Evolutionary conservation across 2,329 filamentous ascomycete genomes (phyloP).

Genomic region (Dothiorella sarmentorum): DNA sequence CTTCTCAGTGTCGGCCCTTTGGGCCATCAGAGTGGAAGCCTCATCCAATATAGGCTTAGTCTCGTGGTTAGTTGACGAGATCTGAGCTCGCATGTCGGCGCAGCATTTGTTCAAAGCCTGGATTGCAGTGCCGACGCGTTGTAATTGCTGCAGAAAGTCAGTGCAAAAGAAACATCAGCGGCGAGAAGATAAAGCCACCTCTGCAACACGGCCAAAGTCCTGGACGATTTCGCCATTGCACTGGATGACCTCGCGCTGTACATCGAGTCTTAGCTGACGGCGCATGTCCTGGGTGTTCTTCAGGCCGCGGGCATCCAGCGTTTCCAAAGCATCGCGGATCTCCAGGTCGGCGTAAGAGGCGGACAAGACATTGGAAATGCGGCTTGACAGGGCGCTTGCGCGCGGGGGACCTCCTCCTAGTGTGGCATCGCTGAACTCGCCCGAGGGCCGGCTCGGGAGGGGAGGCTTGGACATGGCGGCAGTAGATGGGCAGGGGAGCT

Average conservation of each 20-base stretch:
- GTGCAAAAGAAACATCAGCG: conserved; percentile 13
- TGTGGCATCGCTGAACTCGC: conserved; percentile 11
- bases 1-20: conserved; percentile 69
- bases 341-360: conserved; percentile 90
- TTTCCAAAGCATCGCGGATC: conserved; percentile 76
- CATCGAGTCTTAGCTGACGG: conserved; percentile 72
- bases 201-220: conserved; percentile 85
- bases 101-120: conserved; percentile 75
- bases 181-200: conserved; percentile 52
- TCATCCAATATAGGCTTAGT: conserved; percentile 74
- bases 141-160: conserved; percentile 66
- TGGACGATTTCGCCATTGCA: conserved; percentile 85
- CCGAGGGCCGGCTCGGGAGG: conserved; percentile 7
- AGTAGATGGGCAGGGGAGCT: not conserved
- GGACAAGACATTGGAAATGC: conserved; percentile 81
- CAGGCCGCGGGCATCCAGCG: conserved; percentile 69
- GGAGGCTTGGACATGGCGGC: conserved; percentile 8
- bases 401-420: conserved; percentile 4
- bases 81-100: conserved; percentile 73
- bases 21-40: conserved; percentile 66
- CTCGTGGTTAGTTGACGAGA: conserved; percentile 70
- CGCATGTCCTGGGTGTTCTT: conserved; percentile 75
- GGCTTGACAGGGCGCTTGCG: conserved; percentile 69
- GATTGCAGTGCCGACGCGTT: conserved; percentile 76
- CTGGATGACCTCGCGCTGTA: conserved; percentile 89